These are phyloP conservation scores for Fraxinus albicans DNA, from an alignment of 305 asterid genomes.

Conservation along the genomic window DNA sequence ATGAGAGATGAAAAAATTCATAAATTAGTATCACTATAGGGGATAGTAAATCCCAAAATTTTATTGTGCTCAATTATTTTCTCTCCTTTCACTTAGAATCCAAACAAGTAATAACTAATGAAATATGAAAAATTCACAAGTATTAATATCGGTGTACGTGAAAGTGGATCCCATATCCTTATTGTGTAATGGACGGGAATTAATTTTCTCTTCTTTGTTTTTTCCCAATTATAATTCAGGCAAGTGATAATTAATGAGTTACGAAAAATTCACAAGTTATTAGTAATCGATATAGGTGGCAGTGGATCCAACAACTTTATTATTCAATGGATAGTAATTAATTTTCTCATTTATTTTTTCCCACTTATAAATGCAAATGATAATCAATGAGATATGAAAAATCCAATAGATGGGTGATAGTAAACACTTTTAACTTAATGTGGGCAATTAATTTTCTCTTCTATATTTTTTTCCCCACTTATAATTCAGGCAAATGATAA, in stretches of 20 bases:
- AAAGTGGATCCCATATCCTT: background rate
- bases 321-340: background rate
- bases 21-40: background rate
- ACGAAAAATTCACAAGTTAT: background rate
- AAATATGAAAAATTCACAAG: background rate
- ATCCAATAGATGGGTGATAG: background rate
- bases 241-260: background rate
- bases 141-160: background rate
- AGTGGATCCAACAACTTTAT: background rate
- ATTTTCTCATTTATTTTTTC: no score
- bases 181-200: background rate
- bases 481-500: background rate
- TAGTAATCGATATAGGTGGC: background rate
- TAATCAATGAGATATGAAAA: background rate
- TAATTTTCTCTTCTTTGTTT: background rate
- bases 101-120: background rate
- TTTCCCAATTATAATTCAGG: background rate
- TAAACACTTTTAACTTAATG: background rate
- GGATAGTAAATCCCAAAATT: background rate
- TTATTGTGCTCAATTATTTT: background rate
- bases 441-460: background rate
- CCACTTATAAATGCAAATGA: background rate
- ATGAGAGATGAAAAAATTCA: background rate
- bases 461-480: background rate
- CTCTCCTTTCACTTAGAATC: background rate